Evolutionary conservation across 2,329 filamentous ascomycete species (phyloP), one percentile per base, ranked within the genome.

Genomic region (Hortaea werneckii): DNA sequence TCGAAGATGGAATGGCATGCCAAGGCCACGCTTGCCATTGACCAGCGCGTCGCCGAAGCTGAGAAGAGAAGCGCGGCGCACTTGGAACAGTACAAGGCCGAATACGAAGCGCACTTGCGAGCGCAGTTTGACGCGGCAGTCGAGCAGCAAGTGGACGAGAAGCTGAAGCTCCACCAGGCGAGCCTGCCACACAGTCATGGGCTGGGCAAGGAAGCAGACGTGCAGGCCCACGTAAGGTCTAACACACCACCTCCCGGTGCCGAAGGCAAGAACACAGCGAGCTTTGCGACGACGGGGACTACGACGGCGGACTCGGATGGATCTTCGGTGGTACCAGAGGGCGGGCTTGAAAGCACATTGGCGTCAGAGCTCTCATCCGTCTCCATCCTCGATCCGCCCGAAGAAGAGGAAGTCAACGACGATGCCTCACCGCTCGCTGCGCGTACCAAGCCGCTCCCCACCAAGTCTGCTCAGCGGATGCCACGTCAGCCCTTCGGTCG

Each of bases 11-110:
- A 96, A 64, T 98, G 92, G 92, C 90, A 96, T 64, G 82, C 95
- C 46, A 95, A 94, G 67, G 92, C 90, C 1, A 80, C 87, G 7
- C 70, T 95, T 35, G 90, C 95, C 62, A 96, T 96, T 55, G 87
- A 94, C 61, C 83, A 87, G n/a, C 82, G 88, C 51, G 75, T 81
- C 12, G 68, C 75, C 40, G 77, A 83, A 43, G 83, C 84, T 51
- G 67, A 79, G 26, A 84, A 92, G 77, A 67, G 49, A 67, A 80
- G 55, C 29, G 34, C 56, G 72, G 43, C 70, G 67, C 54, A 70
- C 66, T 37, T 51, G 12, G 35, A 46, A 13, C 32, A 30, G 7
- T 37, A 49, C 13, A 35, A 35, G 6, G 34, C 35, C 10, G 35
- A 44, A 29, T 28, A 37, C 5, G 43, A 56, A 72, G 44, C 71